phyloP scores from a whole-genome alignment of 768 basidiomycete genomes.

The Mycena belliarum region DNA sequence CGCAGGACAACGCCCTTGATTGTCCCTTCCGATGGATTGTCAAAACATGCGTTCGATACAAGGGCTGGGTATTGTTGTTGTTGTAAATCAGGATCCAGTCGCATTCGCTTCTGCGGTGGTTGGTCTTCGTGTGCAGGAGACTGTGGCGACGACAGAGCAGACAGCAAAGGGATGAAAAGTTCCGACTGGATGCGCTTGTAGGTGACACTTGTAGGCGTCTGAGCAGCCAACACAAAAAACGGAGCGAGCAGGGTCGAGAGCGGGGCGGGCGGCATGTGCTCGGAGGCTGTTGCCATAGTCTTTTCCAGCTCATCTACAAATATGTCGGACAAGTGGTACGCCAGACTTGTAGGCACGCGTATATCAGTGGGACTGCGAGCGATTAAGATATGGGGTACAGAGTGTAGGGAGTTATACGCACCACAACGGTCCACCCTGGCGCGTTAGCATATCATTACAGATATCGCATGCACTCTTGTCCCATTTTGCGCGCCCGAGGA shows the following conservation, averaged over 20 bases:
- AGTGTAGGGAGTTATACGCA: slow-evolving; percentile 33
- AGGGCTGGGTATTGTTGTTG: slow-evolving; percentile 44
- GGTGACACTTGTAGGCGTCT: slow-evolving; percentile 60
- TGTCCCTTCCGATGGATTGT: slow-evolving; percentile 42
- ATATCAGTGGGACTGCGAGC: slow-evolving; percentile 61
- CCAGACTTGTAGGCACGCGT: slow-evolving; percentile 74
- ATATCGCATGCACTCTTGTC: slow-evolving; percentile 49
- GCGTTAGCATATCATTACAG: slow-evolving; percentile 69
- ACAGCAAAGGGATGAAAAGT: slow-evolving; percentile 69
- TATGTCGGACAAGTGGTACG: slow-evolving; percentile 87
- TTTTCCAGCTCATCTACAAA: slow-evolving; percentile 90
- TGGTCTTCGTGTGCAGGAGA: slow-evolving; percentile 31
- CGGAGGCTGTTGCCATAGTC: slow-evolving; percentile 37
- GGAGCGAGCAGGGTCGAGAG: slow-evolving; percentile 61
- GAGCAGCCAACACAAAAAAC: slow-evolving; percentile 72
- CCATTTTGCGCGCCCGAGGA: slow-evolving; percentile 77
- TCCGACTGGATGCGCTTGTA: slow-evolving; percentile 73
- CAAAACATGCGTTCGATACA: slow-evolving; percentile 54
- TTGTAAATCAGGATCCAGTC: slow-evolving; percentile 32
- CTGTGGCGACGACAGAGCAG: slow-evolving; percentile 43
- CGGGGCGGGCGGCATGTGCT: slow-evolving; percentile 42
- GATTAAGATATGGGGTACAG: slow-evolving; percentile 1
- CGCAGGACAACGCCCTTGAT: slow-evolving; percentile 41
- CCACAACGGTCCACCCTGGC: slow-evolving; percentile 83
- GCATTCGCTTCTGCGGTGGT: slow-evolving; percentile 50